phyloP scores from a whole-genome alignment of 2,329 filamentous ascomycete genomes.

The Pseudogymnoascus sp. region DNA sequence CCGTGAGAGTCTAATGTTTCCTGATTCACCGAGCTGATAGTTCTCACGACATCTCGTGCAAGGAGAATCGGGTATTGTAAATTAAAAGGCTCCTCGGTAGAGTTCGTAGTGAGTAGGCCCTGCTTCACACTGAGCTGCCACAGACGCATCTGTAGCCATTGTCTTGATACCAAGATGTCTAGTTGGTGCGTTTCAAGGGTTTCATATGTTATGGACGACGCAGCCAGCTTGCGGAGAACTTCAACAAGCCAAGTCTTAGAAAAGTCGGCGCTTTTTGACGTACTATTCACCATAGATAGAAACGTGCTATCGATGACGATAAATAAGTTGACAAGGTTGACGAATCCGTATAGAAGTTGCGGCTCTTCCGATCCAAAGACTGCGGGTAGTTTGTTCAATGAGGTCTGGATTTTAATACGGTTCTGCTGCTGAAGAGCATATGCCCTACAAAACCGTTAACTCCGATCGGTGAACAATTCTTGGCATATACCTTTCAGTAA shows the following conservation, averaged over 20 bases:
- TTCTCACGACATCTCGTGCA: constrained; percentile 3
- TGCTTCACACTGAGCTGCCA: constrained; percentile 7
- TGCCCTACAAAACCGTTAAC: neutral
- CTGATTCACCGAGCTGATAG: neutral
- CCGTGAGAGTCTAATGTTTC: neutral
- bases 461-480: neutral
- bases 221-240: neutral
- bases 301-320: constrained; percentile 5
- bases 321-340: constrained; percentile 2
- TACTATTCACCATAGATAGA: constrained; percentile 2
- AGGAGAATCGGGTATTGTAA: neutral
- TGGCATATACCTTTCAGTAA: constrained; percentile 24
- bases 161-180: constrained; percentile 5
- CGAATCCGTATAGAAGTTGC: neutral
- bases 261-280: constrained; percentile 1
- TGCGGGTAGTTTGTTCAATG: neutral
- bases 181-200: constrained; percentile 1
- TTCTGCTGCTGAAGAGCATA: constrained; percentile 7
- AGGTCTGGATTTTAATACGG: constrained; percentile 1
- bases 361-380: constrained; percentile 3
- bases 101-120: neutral
- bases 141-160: constrained; percentile 1
- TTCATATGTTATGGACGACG: neutral
- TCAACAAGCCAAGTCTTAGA: constrained; percentile 6
- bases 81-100: neutral